Conservation (phyloP, 371 early-diverging fungal species). For the Quaeritorhiza haematococci region DNA sequence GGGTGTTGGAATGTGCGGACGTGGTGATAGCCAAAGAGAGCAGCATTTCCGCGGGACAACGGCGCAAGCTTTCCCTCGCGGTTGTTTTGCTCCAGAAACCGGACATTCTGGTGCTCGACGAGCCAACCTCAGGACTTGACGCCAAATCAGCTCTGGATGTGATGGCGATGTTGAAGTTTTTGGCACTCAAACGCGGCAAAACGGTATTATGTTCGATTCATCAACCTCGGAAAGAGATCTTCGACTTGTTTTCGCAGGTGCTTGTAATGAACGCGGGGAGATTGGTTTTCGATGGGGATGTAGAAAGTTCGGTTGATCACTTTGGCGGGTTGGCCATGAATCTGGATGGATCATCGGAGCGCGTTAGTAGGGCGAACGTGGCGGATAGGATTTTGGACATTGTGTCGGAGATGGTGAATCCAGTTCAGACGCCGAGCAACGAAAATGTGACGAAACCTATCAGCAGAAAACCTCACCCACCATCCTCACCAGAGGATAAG, state of each 20-base stretch:
- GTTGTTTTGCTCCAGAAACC: background rate
- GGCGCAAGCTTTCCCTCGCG: background rate
- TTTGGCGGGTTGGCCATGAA: no score
- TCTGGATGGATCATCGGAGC: no score
- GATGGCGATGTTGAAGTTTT: background rate
- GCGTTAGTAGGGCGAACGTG: no score
- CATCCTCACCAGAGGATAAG: no score
- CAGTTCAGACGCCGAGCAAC: background rate
- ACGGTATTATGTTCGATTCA: slow-evolving; percentile 91
- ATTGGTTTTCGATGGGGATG: no score
- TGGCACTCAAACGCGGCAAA: slow-evolving; percentile 73
- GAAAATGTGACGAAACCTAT: background rate
- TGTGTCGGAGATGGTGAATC: no score
- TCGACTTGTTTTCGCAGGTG: slow-evolving; percentile 81
- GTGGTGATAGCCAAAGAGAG: no score
- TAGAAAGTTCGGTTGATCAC: no score
- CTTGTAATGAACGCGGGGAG: no score
- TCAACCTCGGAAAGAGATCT: slow-evolving; percentile 87
- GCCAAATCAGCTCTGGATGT: slow-evolving; percentile 42
- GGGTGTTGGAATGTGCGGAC: no score
- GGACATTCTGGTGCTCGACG: slow-evolving; percentile 70
- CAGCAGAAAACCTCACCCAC: background rate
- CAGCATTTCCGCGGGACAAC: background rate
- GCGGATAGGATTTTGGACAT: no score
- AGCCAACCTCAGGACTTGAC: slow-evolving; percentile 79